Evolutionary conservation across 2,329 filamentous ascomycete species (phyloP), one percentile per base, ranked within the genome.

Genomic region (Sclerotinia glacialis): DNA sequence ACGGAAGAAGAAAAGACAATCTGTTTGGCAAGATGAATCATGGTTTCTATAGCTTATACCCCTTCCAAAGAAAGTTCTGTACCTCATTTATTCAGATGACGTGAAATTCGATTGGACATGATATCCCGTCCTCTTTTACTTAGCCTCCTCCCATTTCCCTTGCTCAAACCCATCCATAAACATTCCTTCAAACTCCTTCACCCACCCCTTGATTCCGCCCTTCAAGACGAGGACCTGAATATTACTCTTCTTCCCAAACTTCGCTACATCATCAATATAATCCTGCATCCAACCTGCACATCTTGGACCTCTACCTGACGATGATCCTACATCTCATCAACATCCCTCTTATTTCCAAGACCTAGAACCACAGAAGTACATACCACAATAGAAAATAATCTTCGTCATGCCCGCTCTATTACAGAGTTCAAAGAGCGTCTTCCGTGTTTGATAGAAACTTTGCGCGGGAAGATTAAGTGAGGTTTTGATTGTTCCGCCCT

Each of bases 391-490:
- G 71, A 84, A 85, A 44, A 86, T 80, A 31, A 85, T 76, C 52
- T 76, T 79, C 59, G 78, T 78, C 28, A 84, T 77, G 1, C 79
- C 79, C 2, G 83, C 83, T 66, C 81, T 78, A 69, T 80, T 81
- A 75, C 81, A 82, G 23, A 86, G 76, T 54, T 79, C 79, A 68
- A 85, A 81, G 37, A 85, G 73, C 7, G 77, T 76, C 5, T 80
- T 78, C 7, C 83, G 78, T 4, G 81, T 82, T 62, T 81, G 81
- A 64, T 83, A 84, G 49, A 86, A 79, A 16, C 79, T 81, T 64
- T 86, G 83, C 11, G 84, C 83, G 0, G 84, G 83, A 18, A 86
- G 76, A 69, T 86, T 86, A 69, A 89, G 78, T 0, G 86, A 86
- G 2, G 81, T 82, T 11, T 77, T 77, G 65, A 89, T 83, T 0